Evolutionary conservation across 257 asterid genomes (phyloP).

Genomic region (Haberlea rhodopensis): DNA sequence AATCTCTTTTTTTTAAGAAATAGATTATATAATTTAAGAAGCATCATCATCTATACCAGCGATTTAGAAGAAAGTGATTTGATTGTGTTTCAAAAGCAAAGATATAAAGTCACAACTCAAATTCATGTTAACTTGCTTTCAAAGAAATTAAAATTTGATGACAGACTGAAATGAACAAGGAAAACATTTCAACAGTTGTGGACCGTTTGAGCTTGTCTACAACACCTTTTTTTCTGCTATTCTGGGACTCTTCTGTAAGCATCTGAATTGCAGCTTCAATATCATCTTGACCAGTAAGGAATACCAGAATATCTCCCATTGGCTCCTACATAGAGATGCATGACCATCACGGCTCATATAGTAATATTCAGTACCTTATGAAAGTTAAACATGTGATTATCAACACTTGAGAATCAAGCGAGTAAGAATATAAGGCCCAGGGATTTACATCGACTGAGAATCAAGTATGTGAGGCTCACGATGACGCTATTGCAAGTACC

Average conservation of each 20-base stretch:
- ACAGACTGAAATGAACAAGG: slow-evolving; percentile 2
- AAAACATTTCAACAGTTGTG: slow-evolving; percentile 7
- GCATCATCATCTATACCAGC: neutral
- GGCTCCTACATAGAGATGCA: slow-evolving; percentile 57
- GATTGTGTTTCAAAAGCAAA: neutral
- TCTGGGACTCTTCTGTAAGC: slow-evolving; percentile 76
- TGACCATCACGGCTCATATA: slow-evolving; percentile 13
- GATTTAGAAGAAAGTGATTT: slow-evolving; percentile 5
- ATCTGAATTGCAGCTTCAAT: slow-evolving; percentile 85
- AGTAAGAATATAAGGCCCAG: no score
- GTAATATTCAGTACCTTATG: neutral
- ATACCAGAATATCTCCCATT: slow-evolving; percentile 82
- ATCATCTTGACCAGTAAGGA: slow-evolving; percentile 97
- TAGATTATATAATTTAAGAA: slow-evolving; percentile 1
- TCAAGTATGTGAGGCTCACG: no score
- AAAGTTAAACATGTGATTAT: slow-evolving; percentile 17
- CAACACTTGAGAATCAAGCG: no score
- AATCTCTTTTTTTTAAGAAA: neutral
- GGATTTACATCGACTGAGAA: no score
- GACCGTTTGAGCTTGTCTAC: neutral
- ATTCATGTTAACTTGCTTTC: neutral
- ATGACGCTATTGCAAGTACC: no score
- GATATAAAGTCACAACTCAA: slow-evolving; percentile 6
- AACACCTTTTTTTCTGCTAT: slow-evolving; percentile 57
- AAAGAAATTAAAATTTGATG: neutral